These are phyloP conservation scores for Adansonia rubrostipa DNA, from an alignment of 441 rosid species.

Conservation along the genomic window DNA sequence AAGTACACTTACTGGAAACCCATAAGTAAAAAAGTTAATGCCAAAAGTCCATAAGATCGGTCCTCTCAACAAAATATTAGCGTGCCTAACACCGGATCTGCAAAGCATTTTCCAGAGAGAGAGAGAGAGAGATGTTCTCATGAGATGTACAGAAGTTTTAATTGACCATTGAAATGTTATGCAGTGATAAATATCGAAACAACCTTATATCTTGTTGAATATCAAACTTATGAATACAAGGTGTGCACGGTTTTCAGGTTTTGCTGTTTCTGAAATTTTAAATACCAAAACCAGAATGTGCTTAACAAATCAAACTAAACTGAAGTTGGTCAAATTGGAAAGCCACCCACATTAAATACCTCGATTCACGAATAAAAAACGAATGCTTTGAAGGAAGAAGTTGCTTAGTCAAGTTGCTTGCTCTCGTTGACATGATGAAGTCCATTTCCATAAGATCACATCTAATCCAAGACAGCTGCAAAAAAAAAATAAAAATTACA, in stretches of 20 bases:
- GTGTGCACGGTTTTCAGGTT: slow-evolving; percentile 3
- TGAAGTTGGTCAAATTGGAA: neutral
- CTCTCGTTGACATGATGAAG: slow-evolving; percentile 41
- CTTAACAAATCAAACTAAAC: neutral
- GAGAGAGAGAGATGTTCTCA: neutral
- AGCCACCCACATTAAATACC: slow-evolving; percentile 32
- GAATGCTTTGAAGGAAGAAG: slow-evolving; percentile 52
- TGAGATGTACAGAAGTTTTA: neutral
- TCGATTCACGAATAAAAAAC: slow-evolving; percentile 45
- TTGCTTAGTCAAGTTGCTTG: slow-evolving; percentile 42
- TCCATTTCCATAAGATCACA: slow-evolving; percentile 57
- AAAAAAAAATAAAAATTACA: neutral
- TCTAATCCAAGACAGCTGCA: slow-evolving; percentile 55
- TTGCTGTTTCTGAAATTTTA: slow-evolving; percentile 10
- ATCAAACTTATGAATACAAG: neutral
- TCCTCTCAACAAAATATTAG: slow-evolving; percentile 26
- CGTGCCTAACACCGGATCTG: slow-evolving; percentile 29
- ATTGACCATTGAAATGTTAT: neutral
- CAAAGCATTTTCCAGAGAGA: slow-evolving; percentile 14
- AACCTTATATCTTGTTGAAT: slow-evolving; percentile 4
- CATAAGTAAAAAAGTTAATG: slow-evolving; percentile 34
- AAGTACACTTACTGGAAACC: slow-evolving; percentile 23
- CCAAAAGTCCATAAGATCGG: slow-evolving; percentile 31
- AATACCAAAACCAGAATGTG: slow-evolving; percentile 13
- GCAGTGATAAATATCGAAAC: neutral